phyloP scores from a whole-genome alignment of 495 filamentous ascomycete genomes.

The Lophiotrema nucula region DNA sequence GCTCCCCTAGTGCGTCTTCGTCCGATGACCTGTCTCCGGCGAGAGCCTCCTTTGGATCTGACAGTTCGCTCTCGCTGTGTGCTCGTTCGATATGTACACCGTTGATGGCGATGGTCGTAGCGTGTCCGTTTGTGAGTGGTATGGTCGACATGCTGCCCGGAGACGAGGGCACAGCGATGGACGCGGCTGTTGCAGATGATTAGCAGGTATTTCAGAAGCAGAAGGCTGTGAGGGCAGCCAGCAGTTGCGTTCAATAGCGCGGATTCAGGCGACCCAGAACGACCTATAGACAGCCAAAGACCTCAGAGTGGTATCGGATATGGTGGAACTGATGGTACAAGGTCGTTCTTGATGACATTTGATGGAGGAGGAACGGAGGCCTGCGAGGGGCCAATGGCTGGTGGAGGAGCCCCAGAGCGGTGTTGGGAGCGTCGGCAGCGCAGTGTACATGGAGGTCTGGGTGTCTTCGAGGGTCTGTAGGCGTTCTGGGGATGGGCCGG shows the following conservation, averaged over 20 bases:
- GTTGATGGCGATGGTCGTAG: slow-evolving; percentile 43
- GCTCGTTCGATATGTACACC: slow-evolving; percentile 46
- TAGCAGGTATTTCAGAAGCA: slow-evolving; percentile 38
- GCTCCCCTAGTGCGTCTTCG: slow-evolving; percentile 25
- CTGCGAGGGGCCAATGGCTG: slow-evolving; percentile 27
- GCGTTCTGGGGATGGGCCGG: slow-evolving; percentile 9
- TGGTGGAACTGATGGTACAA: slow-evolving; percentile 25
- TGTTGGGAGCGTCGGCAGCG: not conserved
- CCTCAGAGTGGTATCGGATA: slow-evolving; percentile 8
- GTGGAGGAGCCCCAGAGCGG: slow-evolving; percentile 4
- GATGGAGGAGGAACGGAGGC: slow-evolving; percentile 12
- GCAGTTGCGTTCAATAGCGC: slow-evolving; percentile 32
- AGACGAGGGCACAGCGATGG: slow-evolving; percentile 38
- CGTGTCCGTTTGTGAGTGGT: slow-evolving; percentile 50
- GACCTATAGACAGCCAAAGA: slow-evolving; percentile 26
- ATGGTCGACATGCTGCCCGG: slow-evolving; percentile 43
- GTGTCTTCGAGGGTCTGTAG: not conserved
- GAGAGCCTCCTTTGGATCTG: slow-evolving; percentile 40
- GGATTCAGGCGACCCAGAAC: slow-evolving; percentile 38
- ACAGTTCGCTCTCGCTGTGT: slow-evolving; percentile 51
- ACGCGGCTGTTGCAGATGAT: slow-evolving; percentile 40
- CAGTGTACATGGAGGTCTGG: not conserved
- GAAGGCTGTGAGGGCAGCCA: slow-evolving; percentile 26
- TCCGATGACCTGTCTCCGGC: slow-evolving; percentile 28
- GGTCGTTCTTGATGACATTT: slow-evolving; percentile 29